Evolutionary conservation across 139 green algal genomes (phyloP), one percentile per base, ranked within the genome.

Genomic region (Picochlorum sp.): DNA sequence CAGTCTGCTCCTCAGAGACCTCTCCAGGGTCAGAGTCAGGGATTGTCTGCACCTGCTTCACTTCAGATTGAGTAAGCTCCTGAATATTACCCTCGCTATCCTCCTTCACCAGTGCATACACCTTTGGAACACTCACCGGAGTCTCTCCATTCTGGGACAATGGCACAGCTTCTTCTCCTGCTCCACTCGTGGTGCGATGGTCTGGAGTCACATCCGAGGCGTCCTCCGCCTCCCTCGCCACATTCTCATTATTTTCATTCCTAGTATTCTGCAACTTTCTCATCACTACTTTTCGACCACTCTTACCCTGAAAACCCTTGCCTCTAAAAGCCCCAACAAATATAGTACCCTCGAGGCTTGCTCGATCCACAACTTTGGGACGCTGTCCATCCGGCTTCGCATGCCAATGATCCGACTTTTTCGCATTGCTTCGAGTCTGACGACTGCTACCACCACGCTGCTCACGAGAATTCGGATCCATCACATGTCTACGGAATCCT

Each of bases 311-410:
- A 57, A 68, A 74, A 24, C 72, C 76, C 28, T 75, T 75, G 50
- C 76, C 76, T 4, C 76, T 45, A 20, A 82, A 82, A 3, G 68
- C 41, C 18, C 76, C 76, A 37, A 82, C 45, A 60, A 82, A 82
- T 45, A 82, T 65, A 13, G 16, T 60, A 47, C 49, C 54, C 34
- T 38, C 61, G 1, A 85, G 64, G 15, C 66, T 60, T 45, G 63
- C 57, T 0, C 63, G 72, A 66, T 84, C 76, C 4, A 84, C 61
- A 2, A 79, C 21, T 49, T 71, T 72, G 0, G 78, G 76, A 6
- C 78, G 72, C 1, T 73, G 68, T 3, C 76, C 76, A 2, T 62
- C 54, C 23, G 65, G 65, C n/a, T 44, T 44, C 6, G 37, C 57
- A 57, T 37, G 9, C 65, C 34, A 45, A 14, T 65, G 38, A 14